A percentile compares a stretch with the other conserved stretches of the same genome.
Evolutionary conservation across 352 stramenopile species (phyloP).

Genomic region (Saprolegnia diclina): DNA sequence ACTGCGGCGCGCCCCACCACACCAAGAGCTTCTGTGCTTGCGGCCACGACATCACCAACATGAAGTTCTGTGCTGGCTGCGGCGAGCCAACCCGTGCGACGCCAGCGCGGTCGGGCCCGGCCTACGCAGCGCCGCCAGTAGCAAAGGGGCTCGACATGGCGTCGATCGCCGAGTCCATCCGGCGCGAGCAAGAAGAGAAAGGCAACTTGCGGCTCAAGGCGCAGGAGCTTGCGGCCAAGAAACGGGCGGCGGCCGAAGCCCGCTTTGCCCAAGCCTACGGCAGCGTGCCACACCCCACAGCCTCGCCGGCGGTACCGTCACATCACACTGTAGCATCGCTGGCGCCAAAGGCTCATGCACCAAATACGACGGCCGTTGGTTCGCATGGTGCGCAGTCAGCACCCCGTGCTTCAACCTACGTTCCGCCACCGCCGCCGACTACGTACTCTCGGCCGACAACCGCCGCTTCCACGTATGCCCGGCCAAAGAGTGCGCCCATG

Average conservation of each 20-base stretch:
- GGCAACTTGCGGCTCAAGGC: background rate
- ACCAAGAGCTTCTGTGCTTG: background rate
- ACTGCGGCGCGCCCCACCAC: constrained; percentile 5
- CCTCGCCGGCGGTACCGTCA: too few relatives aligned
- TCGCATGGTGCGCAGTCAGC: too few relatives aligned
- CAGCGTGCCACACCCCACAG: background rate
- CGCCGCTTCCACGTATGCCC: too few relatives aligned
- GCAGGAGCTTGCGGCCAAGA: constrained; percentile 16
- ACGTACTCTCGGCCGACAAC: too few relatives aligned
- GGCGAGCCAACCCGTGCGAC: background rate
- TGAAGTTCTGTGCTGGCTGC: constrained; percentile 24
- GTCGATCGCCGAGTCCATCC: background rate
- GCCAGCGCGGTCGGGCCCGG: background rate
- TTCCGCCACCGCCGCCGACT: too few relatives aligned
- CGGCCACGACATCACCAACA: background rate
- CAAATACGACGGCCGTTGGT: too few relatives aligned
- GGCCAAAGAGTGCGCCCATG: too few relatives aligned
- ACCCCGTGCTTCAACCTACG: too few relatives aligned
- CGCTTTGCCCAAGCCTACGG: constrained; percentile 3
- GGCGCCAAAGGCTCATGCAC: too few relatives aligned
- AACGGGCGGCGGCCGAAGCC: constrained; percentile 15
- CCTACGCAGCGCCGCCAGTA: background rate
- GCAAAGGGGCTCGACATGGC: background rate
- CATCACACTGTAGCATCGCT: too few relatives aligned
- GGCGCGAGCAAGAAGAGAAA: constrained; percentile 11